Evolutionary conservation across 495 filamentous ascomycete genomes (phyloP).

Genomic region (Lophiotrema nucula): DNA sequence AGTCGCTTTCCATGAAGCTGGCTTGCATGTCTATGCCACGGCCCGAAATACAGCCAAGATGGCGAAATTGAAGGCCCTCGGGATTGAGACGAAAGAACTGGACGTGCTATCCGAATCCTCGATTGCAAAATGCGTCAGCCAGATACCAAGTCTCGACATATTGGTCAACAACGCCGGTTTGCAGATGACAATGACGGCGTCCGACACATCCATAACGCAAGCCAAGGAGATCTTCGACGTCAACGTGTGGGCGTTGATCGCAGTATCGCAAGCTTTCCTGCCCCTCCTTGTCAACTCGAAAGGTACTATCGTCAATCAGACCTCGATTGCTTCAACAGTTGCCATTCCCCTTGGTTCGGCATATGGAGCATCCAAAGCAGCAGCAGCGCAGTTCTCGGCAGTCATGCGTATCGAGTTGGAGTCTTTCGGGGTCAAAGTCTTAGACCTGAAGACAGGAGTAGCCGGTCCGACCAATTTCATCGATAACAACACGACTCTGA

Average conservation of each 20-base stretch:
- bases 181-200: not conserved
- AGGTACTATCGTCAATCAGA: conserved; percentile 11
- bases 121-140: not conserved
- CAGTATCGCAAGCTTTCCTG: conserved; percentile 45
- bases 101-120: conserved; percentile 6
- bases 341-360: not conserved
- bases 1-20: conserved; percentile 42
- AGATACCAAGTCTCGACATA: conserved; percentile 12
- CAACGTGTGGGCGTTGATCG: conserved; percentile 47
- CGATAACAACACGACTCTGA: too few species aligned
- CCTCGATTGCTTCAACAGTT: not conserved
- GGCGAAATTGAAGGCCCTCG: not conserved
- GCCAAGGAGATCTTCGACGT: conserved; percentile 43
- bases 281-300: conserved; percentile 44
- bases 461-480: too few species aligned
- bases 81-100: conserved; percentile 1
- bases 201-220: conserved; percentile 13
- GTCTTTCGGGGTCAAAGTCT: conserved; percentile 50
- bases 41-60: conserved; percentile 43
- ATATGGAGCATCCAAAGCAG: conserved; percentile 56
- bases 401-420: conserved; percentile 54
- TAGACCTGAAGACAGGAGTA: too few species aligned
- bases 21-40: conserved; percentile 47
- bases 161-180: conserved; percentile 29
- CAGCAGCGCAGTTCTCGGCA: conserved; percentile 46